Base-by-base conservation (phyloP, 495 filamentous ascomycete species). In the Neurospora terricola region DNA sequence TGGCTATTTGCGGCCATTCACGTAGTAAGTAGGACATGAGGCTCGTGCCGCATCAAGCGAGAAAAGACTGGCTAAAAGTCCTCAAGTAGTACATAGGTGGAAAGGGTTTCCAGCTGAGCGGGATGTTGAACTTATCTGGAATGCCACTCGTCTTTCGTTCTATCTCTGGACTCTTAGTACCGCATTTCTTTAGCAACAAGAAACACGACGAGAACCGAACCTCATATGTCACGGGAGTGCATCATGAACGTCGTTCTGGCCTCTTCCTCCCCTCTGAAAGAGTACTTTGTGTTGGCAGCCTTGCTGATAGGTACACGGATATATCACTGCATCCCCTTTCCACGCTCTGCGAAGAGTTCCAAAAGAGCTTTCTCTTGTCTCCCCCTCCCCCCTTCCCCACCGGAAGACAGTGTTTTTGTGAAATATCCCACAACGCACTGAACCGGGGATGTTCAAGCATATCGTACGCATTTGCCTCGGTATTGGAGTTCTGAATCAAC, bases 401-500 rank as follows among this genome's bases (percentile, higher is more conserved):
- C 8, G 7, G 14, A 43, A 48, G n/a, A 48, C 43, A 0, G 18
- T n/a, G 42, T 42, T 42, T 42, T 16, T 43, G 11, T 11, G n/a
- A 48, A 21, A 48, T 10, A 48, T 48, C 43, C 9, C n/a, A 48
- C 43, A 2, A 8, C n/a, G 43, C 43, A 48, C 3, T 21, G 4
- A 48, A 5, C 43, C 7, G n/a, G 43, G 18, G 4, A 48, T 21
- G 43, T 48, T 23, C 43, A 10, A 11, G 43, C 43, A 48, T 23
- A 48, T 23, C 42, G 42, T 85, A 82, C 4, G 85, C 85, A 73
- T 90, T 88, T 69, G 77, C 78, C 79, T 90, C 89, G 9, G 87
- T 82, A 72, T 91, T 88, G 77, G 88, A 88, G 18, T 80, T 77
- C 54, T 87, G 81, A 18, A 91, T 74, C 88, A 88, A 90, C 72